Percentiles rank a stretch among this genome's conserved stretches.
Evolutionary conservation across 2,329 filamentous ascomycete genomes (phyloP).

Genomic region (Fusarium nelsonii): DNA sequence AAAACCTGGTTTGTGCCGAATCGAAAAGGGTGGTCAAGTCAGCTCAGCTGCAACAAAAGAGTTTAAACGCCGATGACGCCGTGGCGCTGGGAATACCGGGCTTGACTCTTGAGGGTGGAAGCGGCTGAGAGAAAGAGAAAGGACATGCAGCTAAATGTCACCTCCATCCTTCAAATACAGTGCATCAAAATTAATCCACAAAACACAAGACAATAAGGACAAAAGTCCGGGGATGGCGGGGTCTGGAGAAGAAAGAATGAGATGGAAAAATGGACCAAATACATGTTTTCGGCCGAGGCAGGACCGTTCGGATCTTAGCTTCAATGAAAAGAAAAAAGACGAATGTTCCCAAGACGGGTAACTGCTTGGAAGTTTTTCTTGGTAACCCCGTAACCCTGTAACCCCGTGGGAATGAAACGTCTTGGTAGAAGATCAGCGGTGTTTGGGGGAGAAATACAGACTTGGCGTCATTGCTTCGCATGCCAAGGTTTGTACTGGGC

Average conservation of each 20-base stretch:
- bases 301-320: slow-evolving; percentile 32
- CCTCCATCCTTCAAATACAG: background rate
- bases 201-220: too few species aligned
- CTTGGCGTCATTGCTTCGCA: slow-evolving; percentile 22
- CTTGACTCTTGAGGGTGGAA: background rate
- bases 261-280: background rate
- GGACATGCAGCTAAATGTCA: background rate
- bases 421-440: slow-evolving; percentile 3
- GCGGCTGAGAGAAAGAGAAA: background rate
- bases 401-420: background rate
- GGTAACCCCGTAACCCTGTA: background rate
- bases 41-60: background rate
- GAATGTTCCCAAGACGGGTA: background rate
- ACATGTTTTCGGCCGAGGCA: slow-evolving; percentile 36
- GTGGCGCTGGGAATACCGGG: slow-evolving; percentile 27
- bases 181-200: background rate
- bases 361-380: background rate
- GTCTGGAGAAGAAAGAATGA: slow-evolving; percentile 4
- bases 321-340: background rate
- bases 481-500: slow-evolving; percentile 21
- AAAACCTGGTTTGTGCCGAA: slow-evolving; percentile 21
- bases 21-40: background rate
- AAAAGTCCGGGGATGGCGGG: slow-evolving; percentile 22
- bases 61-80: slow-evolving; percentile 14
- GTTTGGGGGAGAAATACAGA: background rate